Evolutionary conservation across 768 basidiomycete genomes (phyloP).

Genomic region (Sporobolomyces roseus): DNA sequence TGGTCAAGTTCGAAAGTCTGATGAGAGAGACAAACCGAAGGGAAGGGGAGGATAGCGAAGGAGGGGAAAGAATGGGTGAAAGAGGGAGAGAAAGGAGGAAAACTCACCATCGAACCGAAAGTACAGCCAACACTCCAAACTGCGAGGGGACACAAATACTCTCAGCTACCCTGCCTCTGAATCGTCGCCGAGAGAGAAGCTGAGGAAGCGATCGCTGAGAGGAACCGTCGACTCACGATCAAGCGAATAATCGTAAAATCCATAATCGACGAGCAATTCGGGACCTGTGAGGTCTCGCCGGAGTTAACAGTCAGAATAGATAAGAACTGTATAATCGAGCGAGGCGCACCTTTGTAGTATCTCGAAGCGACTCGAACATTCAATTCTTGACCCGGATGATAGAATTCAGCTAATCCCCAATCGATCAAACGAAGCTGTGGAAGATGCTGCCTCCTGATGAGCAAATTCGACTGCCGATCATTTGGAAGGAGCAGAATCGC

Average conservation of each 20-base stretch:
- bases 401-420: constrained; percentile 44
- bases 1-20: too few species aligned
- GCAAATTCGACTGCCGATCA: too few species aligned
- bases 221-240: constrained; percentile 18
- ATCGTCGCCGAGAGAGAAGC: too few species aligned
- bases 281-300: constrained; percentile 3
- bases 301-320: background rate
- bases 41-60: background rate
- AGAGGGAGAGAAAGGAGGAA: too few species aligned
- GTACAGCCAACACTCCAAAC: constrained; percentile 43
- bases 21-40: background rate
- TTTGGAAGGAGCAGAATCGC: background rate
- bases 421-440: constrained; percentile 40
- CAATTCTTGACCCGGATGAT: constrained; percentile 34
- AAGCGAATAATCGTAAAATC: constrained; percentile 23
- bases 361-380: constrained; percentile 42
- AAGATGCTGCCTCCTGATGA: too few species aligned
- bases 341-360: constrained; percentile 35
- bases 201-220: background rate
- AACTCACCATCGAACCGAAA: constrained; percentile 38
- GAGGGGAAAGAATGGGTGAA: too few species aligned
- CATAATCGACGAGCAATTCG: constrained; percentile 37
- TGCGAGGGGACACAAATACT: background rate
- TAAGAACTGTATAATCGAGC: background rate
- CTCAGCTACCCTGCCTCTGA: background rate